Evolutionary conservation across 2,329 filamentous ascomycete species (phyloP).

Genomic region (Xylariaceae sp.): DNA sequence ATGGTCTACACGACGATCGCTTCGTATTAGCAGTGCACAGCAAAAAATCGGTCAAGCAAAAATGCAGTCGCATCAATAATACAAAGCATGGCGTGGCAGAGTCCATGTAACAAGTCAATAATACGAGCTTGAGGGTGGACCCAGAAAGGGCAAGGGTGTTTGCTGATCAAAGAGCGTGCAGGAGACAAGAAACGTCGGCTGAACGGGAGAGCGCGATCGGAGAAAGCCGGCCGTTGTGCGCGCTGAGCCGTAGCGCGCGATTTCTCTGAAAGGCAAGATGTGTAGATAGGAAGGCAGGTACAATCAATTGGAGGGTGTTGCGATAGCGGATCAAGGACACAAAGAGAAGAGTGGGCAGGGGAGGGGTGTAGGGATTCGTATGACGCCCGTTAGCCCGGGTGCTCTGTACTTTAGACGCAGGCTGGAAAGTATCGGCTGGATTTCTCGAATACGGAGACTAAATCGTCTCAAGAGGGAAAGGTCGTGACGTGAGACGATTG

Average conservation of each 20-base stretch:
- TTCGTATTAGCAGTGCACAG: conserved; percentile 14
- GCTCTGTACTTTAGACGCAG: not conserved
- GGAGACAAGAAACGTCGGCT: not conserved
- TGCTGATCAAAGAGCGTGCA: not conserved
- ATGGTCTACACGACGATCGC: conserved; percentile 41
- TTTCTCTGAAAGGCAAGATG: not conserved
- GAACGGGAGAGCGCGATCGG: not conserved
- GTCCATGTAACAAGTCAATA: not conserved
- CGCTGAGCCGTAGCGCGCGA: not conserved
- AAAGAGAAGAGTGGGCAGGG: not conserved
- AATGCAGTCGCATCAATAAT: not conserved
- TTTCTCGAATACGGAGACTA: conserved; percentile 4
- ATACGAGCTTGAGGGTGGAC: not conserved
- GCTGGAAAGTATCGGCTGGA: conserved; percentile 7
- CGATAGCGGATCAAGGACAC: not conserved
- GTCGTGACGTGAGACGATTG: conserved; percentile 24
- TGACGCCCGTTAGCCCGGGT: not conserved
- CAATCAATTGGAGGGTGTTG: too few relatives aligned
- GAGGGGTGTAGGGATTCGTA: not conserved
- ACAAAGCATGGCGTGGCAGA: not conserved
- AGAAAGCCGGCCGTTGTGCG: not conserved
- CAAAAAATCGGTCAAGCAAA: conserved; percentile 6
- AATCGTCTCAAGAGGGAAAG: conserved; percentile 3
- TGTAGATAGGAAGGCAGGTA: too few relatives aligned
- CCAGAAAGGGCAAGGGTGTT: not conserved